Base-by-base conservation (phyloP, 345 rosid species). In the Physaria fendleri region DNA sequence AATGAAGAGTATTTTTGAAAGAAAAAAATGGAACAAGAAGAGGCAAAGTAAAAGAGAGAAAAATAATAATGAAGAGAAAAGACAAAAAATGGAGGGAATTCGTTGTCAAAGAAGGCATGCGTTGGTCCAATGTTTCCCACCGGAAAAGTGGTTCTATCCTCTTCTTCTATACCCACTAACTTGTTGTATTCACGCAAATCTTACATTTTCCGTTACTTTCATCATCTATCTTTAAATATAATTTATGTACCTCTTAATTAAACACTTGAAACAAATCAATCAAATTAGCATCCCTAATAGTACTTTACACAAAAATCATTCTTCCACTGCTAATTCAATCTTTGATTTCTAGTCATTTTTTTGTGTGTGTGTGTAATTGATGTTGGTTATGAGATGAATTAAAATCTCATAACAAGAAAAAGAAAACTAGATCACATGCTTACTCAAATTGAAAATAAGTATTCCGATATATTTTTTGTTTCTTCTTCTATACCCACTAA, bases 31-130 rank as follows among this genome's bases (percentile, higher is more conserved):
- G 8, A 46, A 64, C 33, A 54, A 54, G 39, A 35, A 44, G 41
- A 47, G 59, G 57, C 49, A 50, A 57, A 22, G 13, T 39, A n/a
- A 28, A n/a, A 51, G 12, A 23, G 35, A 22, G 21, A 50, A 7
- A 40, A 51, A 56, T 60, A 68, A 60, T 68, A 43, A 52, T 52
- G 61, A 27, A 44, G 47, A 59, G 17, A 59, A 42, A 60, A 68
- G 61, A 68, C 66, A 68, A 58, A 32, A 52, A 52, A 25, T 48
- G 72, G 72, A 28, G 39, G 58, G 39, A 15, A 54, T 52, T 59
- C 40, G 67, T 68, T 68, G 67, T 68, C 62, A 68, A 59, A 68
- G 55, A 18, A 60, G 43, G 66, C 66, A 68, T 60, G 73, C 73
- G 66, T 68, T 53, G 73, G 73, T 60, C 66, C 67, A 60, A 37